Evolutionary conservation across 78 protist species (phyloP), one percentile per base, ranked within the genome.

Genomic region (Tieghemostelium lacteum): DNA sequence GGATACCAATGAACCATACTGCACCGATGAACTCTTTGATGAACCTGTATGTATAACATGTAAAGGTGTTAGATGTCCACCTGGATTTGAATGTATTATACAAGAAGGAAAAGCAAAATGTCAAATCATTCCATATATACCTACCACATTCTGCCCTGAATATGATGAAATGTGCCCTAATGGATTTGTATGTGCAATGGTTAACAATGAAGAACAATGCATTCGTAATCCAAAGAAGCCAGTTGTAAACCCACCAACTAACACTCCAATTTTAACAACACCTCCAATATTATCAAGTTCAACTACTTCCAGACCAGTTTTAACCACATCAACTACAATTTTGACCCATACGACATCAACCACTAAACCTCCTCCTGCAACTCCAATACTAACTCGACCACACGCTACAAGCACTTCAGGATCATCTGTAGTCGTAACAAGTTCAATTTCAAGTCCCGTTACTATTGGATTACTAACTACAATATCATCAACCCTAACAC

Each of bases 171-270:
- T 28, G 64, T 36, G 58, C 34, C 61, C 55, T 19, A 12, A 20
- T n/a, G 49, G 62, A 36, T 73, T 36, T 12, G 34, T 0, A 33
- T 73, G 80, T 37, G 50, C n/a, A 17, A 55, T 40, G 22, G 24
- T 55, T 10, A 36, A 73, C 36, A 66, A 66, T 1, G 52, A 40
- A 6, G 67, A 34, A 20, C 28, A 50, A 16, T 73, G 80, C 55
- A 24, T 55, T 24, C 17, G 33, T 39, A 26, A 36, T 29, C 69
- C 36, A 39, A n/a, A n/a, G n/a, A n/a, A n/a, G 6, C 29, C 33
- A 31, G 42, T 61, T 61, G 31, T 4, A 31, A 31, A 61, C 37
- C 37, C 7, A 14, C 31, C 17, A n/a, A 2, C 37, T 12, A 6
- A 61, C 40, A 7, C 4, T 22, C 67, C 7, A 64, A 3, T 34